Percentiles rank a stretch among this genome's conserved stretches.
phyloP scores from a whole-genome alignment of 2,329 filamentous ascomycete species.

The Zasmidium citrigriseum region DNA sequence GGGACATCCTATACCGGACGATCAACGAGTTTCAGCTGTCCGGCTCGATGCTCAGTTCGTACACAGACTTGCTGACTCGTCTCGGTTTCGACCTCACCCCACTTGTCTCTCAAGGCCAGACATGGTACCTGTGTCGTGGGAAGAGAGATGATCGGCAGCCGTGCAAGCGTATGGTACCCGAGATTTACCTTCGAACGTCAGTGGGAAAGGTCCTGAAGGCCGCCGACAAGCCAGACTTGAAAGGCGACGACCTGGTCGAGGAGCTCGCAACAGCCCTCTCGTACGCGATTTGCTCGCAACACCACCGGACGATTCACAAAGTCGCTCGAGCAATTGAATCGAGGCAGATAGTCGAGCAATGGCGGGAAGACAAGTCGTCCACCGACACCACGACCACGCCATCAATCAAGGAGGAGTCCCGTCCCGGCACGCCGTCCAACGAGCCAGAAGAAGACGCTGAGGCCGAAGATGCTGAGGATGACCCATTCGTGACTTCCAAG shows the following conservation, averaged over 20 bases:
- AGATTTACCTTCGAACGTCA: conserved; percentile 9
- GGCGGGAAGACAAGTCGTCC: conserved; percentile 2
- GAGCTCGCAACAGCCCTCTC: conserved; percentile 9
- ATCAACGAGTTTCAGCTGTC: conserved; percentile 13
- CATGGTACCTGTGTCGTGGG: conserved; percentile 14
- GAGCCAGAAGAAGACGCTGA: background rate
- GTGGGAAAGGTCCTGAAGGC: conserved; percentile 12
- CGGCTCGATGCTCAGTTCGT: conserved; percentile 9
- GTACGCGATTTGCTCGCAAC: conserved; percentile 15
- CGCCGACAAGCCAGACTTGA: conserved; percentile 7
- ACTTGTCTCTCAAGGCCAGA: conserved; percentile 8
- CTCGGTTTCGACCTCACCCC: conserved; percentile 11
- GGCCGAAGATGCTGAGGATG: background rate
- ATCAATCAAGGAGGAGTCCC: background rate
- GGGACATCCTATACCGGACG: conserved; percentile 8
- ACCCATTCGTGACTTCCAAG: background rate
- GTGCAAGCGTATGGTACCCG: conserved; percentile 12
- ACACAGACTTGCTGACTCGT: conserved; percentile 8
- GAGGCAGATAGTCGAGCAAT: conserved; percentile 9
- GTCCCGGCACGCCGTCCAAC: background rate
- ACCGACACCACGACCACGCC: background rate
- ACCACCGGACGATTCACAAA: conserved; percentile 14
- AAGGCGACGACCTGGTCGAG: conserved; percentile 12
- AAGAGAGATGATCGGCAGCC: conserved; percentile 6
- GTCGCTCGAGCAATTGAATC: conserved; percentile 12